Evolutionary conservation across 23 red algal species (phyloP), one percentile per base, ranked within the genome.

Genomic region (Rhodosorus marinus): DNA sequence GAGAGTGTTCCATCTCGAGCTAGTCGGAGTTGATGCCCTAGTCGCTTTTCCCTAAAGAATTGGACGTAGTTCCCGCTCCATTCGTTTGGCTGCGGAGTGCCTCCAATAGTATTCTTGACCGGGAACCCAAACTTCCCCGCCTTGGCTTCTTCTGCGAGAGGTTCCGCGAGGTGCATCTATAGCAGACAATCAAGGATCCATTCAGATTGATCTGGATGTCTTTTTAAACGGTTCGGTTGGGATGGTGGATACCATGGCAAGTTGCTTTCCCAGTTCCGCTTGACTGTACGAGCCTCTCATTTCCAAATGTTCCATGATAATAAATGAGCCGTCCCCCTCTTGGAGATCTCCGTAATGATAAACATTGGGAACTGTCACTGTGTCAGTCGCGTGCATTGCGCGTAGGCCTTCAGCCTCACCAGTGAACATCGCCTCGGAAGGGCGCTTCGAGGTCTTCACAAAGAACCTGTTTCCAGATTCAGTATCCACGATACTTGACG

Each of bases 51-150:
- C 43, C 70, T 67, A 35, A 85, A 98, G 26, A 98, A 98, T 20
- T 73, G 57, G 21, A 75, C 42, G 79, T 80, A 98, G 28, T 80
- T 50, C 35, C 62, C 62, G 65, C 70, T 98, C 90, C 90, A 98
- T 20, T 60, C 74, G 45, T 98, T 98, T 6, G 70, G 67, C 57
- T 98, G 90, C 8, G 66, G 55, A 7, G 79, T 98, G 8, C 60
- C 33, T 20, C 90, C 90, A 35, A 83, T 74, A 17, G 80, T 82
- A 35, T 75, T 74, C 30, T 64, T 64, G n/a, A 74, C 33, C 43
- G 24, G 25, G 51, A 80, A 92, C 6, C 67, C 69, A 35, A 79
- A 79, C 27, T 26, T 80, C 30, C 73, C 71, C 55, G 26, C 43
- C 50, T 41, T 42, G n/a, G 52, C 76, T 40, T 76, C 90, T 3